Percentiles rank a stretch among this genome's conserved stretches.
phyloP scores from a whole-genome alignment of 2,329 filamentous ascomycete species.

The Dryadomyces quercus-mongolicae region DNA sequence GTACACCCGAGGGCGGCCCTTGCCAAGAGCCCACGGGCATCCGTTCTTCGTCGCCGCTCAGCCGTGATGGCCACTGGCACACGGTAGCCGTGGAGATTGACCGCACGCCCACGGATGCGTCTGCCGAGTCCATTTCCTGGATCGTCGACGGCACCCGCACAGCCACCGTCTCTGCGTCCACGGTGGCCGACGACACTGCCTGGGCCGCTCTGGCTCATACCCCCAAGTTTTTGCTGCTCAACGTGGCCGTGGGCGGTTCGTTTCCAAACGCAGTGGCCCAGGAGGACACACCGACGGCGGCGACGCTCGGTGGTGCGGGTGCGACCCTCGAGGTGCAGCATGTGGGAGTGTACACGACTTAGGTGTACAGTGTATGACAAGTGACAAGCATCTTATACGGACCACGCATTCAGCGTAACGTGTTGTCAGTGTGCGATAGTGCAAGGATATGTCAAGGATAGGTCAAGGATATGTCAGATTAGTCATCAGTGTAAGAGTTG shows the following conservation, averaged over 20 bases:
- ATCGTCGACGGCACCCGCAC: slow-evolving; percentile 31
- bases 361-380: neutral
- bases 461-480: too few relatives aligned
- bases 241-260: slow-evolving; percentile 41
- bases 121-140: slow-evolving; percentile 38
- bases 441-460: too few relatives aligned
- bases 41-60: slow-evolving; percentile 12
- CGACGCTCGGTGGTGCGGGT: slow-evolving; percentile 32
- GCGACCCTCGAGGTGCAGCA: slow-evolving; percentile 41
- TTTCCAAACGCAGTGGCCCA: slow-evolving; percentile 23
- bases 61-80: slow-evolving; percentile 26
- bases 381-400: too few relatives aligned
- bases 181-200: slow-evolving; percentile 30
- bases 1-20: slow-evolving; percentile 23
- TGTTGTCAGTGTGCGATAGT: too few relatives aligned
- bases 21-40: slow-evolving; percentile 29
- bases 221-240: slow-evolving; percentile 39
- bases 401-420: too few relatives aligned
- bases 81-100: slow-evolving; percentile 38
- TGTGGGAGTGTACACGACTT: slow-evolving; percentile 27
- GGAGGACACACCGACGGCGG: slow-evolving; percentile 25
- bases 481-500: too few relatives aligned
- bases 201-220: slow-evolving; percentile 39
- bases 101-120: slow-evolving; percentile 30
- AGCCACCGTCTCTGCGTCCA: slow-evolving; percentile 28